These are phyloP conservation scores for Naganishia vaughanmartiniae DNA, from an alignment of 768 basidiomycete genomes.

Conservation along the genomic window DNA sequence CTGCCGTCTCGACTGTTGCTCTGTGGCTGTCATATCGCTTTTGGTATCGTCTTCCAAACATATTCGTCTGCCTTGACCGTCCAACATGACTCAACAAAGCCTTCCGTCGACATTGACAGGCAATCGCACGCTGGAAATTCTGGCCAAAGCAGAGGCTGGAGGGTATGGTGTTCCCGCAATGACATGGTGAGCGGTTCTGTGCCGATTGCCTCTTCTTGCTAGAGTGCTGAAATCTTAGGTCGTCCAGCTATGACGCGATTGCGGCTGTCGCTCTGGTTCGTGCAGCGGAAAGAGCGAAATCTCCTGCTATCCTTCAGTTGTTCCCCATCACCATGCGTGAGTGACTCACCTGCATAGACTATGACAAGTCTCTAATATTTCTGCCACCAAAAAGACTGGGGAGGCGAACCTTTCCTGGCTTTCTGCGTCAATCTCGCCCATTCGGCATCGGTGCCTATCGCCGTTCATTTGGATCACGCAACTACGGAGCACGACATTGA, in stretches of 20 bases:
- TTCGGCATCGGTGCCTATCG: slow-evolving; percentile 51
- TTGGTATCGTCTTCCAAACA: neutral
- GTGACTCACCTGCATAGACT: neutral
- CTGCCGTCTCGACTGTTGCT: too few species aligned
- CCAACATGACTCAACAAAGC: neutral
- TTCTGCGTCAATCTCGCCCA: slow-evolving; percentile 50
- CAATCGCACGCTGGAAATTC: slow-evolving; percentile 51
- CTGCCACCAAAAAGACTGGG: slow-evolving; percentile 25
- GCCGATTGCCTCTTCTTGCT: neutral
- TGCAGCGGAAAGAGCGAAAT: slow-evolving; percentile 48
- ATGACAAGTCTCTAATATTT: neutral
- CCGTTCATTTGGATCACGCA: slow-evolving; percentile 52
- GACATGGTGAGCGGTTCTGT: slow-evolving; percentile 18
- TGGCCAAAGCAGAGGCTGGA: slow-evolving; percentile 47
- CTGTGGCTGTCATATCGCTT: neutral
- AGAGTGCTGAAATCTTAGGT: neutral
- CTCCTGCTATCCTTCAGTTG: slow-evolving; percentile 51
- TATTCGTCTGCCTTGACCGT: neutral
- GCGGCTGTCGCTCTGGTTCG: slow-evolving; percentile 49
- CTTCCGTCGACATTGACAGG: slow-evolving; percentile 3
- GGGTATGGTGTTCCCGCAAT: slow-evolving; percentile 39
- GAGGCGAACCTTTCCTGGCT: slow-evolving; percentile 46
- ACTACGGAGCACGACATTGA: slow-evolving; percentile 52
- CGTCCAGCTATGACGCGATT: slow-evolving; percentile 44
- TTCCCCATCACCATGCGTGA: slow-evolving; percentile 29